Base-by-base conservation (phyloP, 495 filamentous ascomycete species). In the Trichoderma virens region DNA sequence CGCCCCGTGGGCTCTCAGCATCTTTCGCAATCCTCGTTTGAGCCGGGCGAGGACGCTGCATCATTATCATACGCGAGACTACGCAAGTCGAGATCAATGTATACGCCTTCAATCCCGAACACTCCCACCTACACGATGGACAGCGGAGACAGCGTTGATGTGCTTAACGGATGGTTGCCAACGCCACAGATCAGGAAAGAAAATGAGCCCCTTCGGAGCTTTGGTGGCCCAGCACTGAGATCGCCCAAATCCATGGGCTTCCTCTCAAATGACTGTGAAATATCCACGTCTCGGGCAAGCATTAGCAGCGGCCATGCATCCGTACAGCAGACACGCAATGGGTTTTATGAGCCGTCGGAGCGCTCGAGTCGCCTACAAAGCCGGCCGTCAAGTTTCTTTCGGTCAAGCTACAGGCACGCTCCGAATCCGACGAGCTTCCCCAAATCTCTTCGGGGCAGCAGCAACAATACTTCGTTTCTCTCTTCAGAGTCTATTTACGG, bases 21-120 rank as follows among this genome's bases (percentile, higher is more conserved):
- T 2, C 23, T 28, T 18, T 30, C 41, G 9, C 41, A 45, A 45
- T 13, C 14, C 67, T 73, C 82, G 62, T 85, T 80, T 65, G 78
- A 76, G 6, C 77, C 84, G 5, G 83, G 88, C 69, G 83, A 87
- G 56, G 80, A 83, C n/a, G 76, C 86, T 61, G 79, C 81, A 5
- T 88, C 86, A 11, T 92, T 89, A 2, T 92, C 90, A 1, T 92
- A 87, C 67, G 83, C 86, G n/a, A 86, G 82, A 61, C 76, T 93
- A 60, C 86, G 86, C 60, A 90, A 86, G 69, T 83, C 91, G 16
- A 87, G 81, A 69, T 92, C 90, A 0, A 84, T 91, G 84, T 86
- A 90, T 67, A 80, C 78, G 32, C n/a, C 61, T 3, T 45, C 61
- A 5, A n/a, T n/a, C 5, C 9, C 38, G 9, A 30, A 39, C 11